A percentile compares a stretch with the other conserved stretches of the same genome.
Evolutionary conservation across 768 basidiomycete species (phyloP).

Genomic region (Auriscalpium vulgare): DNA sequence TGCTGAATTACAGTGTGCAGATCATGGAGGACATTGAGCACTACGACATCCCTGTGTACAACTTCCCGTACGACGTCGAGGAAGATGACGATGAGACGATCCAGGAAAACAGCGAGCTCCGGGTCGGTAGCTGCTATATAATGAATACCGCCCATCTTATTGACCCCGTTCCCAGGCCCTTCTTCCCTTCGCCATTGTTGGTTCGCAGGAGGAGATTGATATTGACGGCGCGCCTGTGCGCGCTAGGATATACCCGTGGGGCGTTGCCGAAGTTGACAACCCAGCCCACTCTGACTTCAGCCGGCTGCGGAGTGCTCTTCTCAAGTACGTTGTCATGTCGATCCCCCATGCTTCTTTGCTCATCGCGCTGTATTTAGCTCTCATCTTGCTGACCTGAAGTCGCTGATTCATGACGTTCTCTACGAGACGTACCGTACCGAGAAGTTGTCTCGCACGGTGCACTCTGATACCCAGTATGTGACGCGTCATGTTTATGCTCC

Average conservation of each 20-base stretch:
- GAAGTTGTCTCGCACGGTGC: constrained; percentile 87
- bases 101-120: constrained; percentile 91
- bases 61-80: constrained; percentile 98
- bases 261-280: constrained; percentile 97
- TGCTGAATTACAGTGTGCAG: constrained; percentile 29
- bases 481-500: constrained; percentile 3
- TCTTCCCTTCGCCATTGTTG: constrained; percentile 94
- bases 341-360: background rate
- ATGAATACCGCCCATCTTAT: background rate
- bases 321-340: constrained; percentile 51
- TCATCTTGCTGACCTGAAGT: constrained; percentile 91
- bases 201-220: constrained; percentile 95
- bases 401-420: constrained; percentile 85
- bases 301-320: constrained; percentile 80
- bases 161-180: constrained; percentile 48
- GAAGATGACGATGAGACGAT: constrained; percentile 99
- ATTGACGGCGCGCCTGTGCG: constrained; percentile 87
- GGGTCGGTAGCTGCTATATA: constrained; percentile 40
- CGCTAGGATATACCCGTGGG: constrained; percentile 97
- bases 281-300: constrained; percentile 99
- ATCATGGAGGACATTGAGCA: constrained; percentile 99
- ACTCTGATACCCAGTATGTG: constrained; percentile 63
- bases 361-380: constrained; percentile 45
- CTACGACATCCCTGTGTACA: constrained; percentile 97
- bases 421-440: constrained; percentile 98